phyloP scores from a whole-genome alignment of 306 rosid genomes.

The Carpinus viminea region DNA sequence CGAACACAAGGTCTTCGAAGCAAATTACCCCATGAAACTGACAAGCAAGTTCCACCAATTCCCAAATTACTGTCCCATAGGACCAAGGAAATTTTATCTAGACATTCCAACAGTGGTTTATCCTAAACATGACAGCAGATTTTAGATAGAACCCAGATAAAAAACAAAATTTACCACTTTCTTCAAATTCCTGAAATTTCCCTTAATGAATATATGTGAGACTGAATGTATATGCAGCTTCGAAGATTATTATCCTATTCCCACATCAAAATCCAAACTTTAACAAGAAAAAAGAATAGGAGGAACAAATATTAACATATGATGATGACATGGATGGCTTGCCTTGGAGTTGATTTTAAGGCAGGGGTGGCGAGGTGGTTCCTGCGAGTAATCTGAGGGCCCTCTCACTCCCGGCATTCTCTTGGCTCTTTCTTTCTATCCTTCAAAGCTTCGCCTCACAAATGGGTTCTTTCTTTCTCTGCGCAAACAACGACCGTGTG shows the following conservation, averaged over 20 bases:
- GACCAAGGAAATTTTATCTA: background rate
- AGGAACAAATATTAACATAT: background rate
- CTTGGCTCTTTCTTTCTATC: background rate
- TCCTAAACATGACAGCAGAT: background rate
- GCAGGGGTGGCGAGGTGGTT: conserved; percentile 67
- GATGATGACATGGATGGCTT: background rate
- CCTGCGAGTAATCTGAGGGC: conserved; percentile 72
- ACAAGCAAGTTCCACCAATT: background rate
- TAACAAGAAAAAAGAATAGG: background rate
- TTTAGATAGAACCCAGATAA: background rate
- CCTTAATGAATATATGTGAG: background rate
- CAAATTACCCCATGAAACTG: background rate
- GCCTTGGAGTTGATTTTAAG: conserved; percentile 73
- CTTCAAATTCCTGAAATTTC: background rate
- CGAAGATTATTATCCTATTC: background rate
- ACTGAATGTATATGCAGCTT: background rate
- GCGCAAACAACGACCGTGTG: background rate
- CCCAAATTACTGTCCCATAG: background rate
- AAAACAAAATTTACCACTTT: background rate
- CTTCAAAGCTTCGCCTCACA: background rate
- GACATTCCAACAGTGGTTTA: background rate
- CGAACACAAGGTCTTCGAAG: background rate
- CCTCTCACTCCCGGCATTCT: conserved; percentile 69
- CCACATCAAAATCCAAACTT: background rate
- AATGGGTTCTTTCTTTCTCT: background rate